A percentile compares a stretch with the other conserved stretches of the same genome.
Evolutionary conservation across 108 stramenopile genomes (phyloP).

Genomic region (Seminavis robusta): DNA sequence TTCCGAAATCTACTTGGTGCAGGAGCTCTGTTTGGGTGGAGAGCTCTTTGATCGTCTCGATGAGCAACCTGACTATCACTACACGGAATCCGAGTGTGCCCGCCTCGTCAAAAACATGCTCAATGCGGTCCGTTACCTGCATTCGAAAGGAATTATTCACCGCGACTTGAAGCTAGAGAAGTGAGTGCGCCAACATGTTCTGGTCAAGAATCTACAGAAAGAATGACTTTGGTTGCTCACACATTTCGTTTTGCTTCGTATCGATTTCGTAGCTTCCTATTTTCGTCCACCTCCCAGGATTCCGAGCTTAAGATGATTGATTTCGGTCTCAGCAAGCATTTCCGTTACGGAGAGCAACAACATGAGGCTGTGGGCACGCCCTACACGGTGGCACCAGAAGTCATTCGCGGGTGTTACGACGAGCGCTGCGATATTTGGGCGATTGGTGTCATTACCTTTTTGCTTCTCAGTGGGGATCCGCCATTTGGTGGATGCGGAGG

Average conservation of each 20-base stretch:
- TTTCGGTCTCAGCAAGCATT: constrained; percentile 94
- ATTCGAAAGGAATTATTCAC: constrained; percentile 90
- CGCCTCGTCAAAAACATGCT: constrained; percentile 88
- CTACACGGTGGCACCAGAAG: constrained; percentile 88
- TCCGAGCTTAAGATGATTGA: constrained; percentile 95
- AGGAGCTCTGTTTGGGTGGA: constrained; percentile 94
- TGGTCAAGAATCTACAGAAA: too few species aligned
- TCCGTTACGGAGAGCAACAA: constrained; percentile 78
- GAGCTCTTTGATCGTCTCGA: constrained; percentile 94
- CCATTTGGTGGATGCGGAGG: constrained; percentile 87
- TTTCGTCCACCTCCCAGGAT: constrained; percentile 53
- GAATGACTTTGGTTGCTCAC: too few species aligned
- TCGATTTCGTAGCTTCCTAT: constrained; percentile 94
- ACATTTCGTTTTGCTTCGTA: too few species aligned
- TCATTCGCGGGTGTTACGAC: constrained; percentile 80
- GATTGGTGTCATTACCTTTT: constrained; percentile 81
- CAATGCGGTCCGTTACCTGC: constrained; percentile 87
- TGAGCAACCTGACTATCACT: constrained; percentile 88
- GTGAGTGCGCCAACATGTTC: too few species aligned
- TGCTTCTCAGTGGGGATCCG: constrained; percentile 78
- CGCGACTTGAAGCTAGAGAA: constrained; percentile 86
- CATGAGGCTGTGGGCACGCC: constrained; percentile 89
- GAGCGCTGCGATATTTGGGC: constrained; percentile 89
- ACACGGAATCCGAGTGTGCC: constrained; percentile 90
- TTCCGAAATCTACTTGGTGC: constrained; percentile 85